Conservation (phyloP, 345 rosid genomes). For the Combretum micranthum region DNA sequence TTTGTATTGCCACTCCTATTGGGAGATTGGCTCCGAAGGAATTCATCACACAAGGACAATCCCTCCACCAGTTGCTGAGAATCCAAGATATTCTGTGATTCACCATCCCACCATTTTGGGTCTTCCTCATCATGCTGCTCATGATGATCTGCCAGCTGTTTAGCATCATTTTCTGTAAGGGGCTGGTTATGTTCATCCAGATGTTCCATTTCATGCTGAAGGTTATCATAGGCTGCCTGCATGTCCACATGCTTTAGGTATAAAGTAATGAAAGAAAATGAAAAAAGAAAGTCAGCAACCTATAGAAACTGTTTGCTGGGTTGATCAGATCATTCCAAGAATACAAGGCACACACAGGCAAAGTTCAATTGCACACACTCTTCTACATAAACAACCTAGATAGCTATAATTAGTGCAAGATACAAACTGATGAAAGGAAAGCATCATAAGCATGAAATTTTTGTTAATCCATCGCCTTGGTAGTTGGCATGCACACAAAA, state of each 20-base stretch:
- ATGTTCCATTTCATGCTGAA: conserved; percentile 31
- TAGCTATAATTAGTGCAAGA: too few relatives aligned
- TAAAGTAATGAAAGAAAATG: conserved; percentile 4
- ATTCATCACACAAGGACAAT: conserved; percentile 73
- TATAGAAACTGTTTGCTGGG: background rate
- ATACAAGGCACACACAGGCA: too few relatives aligned
- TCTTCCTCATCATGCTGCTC: conserved; percentile 48
- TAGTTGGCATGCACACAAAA: too few relatives aligned
- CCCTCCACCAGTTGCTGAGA: conserved; percentile 95
- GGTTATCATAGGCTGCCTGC: conserved; percentile 33
- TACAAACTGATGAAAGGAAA: too few relatives aligned
- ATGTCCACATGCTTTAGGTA: conserved; percentile 23
- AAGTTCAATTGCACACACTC: too few relatives aligned
- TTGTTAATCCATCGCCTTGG: too few relatives aligned
- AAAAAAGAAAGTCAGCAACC: conserved; percentile 1
- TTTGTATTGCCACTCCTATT: conserved; percentile 36
- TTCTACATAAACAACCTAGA: too few relatives aligned
- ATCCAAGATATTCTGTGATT: conserved; percentile 58
- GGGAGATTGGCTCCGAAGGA: conserved; percentile 79
- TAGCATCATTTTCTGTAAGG: conserved; percentile 14
- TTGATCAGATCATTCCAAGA: too few relatives aligned
- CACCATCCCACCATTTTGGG: conserved; percentile 75
- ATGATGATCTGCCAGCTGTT: conserved; percentile 22
- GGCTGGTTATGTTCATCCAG: conserved; percentile 15
- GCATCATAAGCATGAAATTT: too few relatives aligned